These are phyloP conservation scores for Tolypocladium tropicale DNA, from an alignment of 2,329 filamentous ascomycete genomes.

Conservation along the genomic window DNA sequence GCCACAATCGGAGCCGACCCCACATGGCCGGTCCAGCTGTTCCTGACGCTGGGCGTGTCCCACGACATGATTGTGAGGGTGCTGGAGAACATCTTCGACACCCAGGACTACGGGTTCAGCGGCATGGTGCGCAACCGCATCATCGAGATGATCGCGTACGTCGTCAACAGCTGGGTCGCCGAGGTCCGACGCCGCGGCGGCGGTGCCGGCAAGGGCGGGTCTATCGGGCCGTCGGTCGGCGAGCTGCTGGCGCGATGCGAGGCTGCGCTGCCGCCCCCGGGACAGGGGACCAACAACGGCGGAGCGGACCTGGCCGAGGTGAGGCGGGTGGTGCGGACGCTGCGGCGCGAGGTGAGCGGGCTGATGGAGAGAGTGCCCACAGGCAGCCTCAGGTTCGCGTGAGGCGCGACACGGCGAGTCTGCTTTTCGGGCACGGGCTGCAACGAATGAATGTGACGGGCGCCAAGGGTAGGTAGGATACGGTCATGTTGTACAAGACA, in stretches of 20 bases:
- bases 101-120: conserved; percentile 49
- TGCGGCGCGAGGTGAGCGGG: conserved; percentile 33
- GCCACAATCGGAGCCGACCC: conserved; percentile 45
- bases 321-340: conserved; percentile 28
- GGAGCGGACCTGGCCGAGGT: conserved; percentile 35
- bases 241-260: conserved; percentile 43
- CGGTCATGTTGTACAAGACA: conserved; percentile 2
- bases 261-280: conserved; percentile 27
- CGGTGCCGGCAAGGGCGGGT: conserved; percentile 24
- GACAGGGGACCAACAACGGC: conserved; percentile 31
- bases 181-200: conserved; percentile 38
- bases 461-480: conserved; percentile 1
- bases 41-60: conserved; percentile 44
- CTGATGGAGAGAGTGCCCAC: conserved; percentile 31
- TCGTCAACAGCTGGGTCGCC: conserved; percentile 37
- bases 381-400: conserved; percentile 35
- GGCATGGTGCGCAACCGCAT: conserved; percentile 37
- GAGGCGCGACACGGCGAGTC: conserved; percentile 7
- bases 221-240: conserved; percentile 32
- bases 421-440: not conserved
- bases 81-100: conserved; percentile 46
- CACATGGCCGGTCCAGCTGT: conserved; percentile 46
- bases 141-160: conserved; percentile 43
- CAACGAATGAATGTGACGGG: not conserved
- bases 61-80: conserved; percentile 46